These are phyloP conservation scores for Hypericum perforatum DNA, from an alignment of 345 rosid species.

Conservation along the genomic window DNA sequence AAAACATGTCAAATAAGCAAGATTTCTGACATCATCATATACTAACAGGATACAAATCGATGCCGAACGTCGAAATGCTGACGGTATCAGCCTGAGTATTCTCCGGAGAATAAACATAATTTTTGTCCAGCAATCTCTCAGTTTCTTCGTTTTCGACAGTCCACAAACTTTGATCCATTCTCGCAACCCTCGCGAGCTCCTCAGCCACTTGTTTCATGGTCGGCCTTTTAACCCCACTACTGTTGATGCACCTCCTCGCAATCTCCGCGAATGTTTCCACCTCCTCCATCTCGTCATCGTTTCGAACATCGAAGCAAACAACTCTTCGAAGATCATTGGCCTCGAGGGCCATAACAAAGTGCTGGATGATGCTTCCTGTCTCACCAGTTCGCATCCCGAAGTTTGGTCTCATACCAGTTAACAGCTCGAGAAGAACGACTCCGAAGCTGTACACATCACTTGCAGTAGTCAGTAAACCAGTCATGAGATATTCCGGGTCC, in stretches of 20 bases:
- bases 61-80: neutral
- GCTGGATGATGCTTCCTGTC: neutral
- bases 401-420: neutral
- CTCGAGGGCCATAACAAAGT: neutral
- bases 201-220: neutral
- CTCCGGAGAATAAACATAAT: neutral
- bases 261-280: neutral
- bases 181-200: neutral
- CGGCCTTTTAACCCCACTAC: neutral
- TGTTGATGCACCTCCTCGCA: neutral
- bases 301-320: neutral
- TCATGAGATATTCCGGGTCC: neutral
- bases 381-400: neutral
- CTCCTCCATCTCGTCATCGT: neutral
- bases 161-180: neutral
- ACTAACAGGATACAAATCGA: neutral
- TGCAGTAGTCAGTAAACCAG: neutral
- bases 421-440: neutral
- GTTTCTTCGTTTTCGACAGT: neutral
- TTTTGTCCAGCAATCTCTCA: neutral
- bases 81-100: neutral
- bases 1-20: no score
- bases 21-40: no score
- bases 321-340: neutral
- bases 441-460: constrained; percentile 1